A percentile compares a stretch with the other conserved stretches of the same genome.
These are phyloP conservation scores for Tolypocladium sp. DNA, from an alignment of 2,329 filamentous ascomycete species.

Conservation along the genomic window DNA sequence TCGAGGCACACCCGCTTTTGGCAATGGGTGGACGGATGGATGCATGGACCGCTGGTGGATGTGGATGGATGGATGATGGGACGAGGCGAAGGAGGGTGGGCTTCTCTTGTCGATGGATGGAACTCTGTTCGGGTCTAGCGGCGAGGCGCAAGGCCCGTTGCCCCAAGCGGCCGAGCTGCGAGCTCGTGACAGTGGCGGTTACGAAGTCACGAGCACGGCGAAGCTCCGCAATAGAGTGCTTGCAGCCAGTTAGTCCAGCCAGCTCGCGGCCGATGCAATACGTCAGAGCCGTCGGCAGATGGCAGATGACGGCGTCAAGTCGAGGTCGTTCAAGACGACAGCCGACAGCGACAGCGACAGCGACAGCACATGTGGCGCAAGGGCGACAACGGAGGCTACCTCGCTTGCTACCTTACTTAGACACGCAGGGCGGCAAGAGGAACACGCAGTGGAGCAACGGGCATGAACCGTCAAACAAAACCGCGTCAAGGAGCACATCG, in stretches of 20 bases:
- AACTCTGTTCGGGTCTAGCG: neutral
- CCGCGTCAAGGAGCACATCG: neutral
- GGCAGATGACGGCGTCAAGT: neutral
- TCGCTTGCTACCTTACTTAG: neutral
- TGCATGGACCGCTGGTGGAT: neutral
- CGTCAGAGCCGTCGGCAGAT: neutral
- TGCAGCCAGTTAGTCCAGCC: neutral
- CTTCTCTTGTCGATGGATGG: neutral
- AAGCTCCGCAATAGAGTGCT: neutral
- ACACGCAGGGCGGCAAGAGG: neutral
- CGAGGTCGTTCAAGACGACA: neutral
- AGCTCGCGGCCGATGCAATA: neutral
- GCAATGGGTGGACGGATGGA: neutral
- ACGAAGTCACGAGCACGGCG: neutral
- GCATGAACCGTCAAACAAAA: neutral
- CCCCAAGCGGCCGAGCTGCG: neutral
- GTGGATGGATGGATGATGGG: neutral
- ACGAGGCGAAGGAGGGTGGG: neutral
- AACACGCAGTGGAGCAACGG: neutral
- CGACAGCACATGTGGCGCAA: neutral
- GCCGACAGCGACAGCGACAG: too few relatives aligned
- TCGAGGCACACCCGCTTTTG: neutral
- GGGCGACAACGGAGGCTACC: neutral
- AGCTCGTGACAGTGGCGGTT: neutral
- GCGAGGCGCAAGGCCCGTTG: neutral